A percentile compares a stretch with the other conserved stretches of the same genome.
Conservation (phyloP, 1,284 basidiomycete genomes). For the Dichomitus squalens region DNA sequence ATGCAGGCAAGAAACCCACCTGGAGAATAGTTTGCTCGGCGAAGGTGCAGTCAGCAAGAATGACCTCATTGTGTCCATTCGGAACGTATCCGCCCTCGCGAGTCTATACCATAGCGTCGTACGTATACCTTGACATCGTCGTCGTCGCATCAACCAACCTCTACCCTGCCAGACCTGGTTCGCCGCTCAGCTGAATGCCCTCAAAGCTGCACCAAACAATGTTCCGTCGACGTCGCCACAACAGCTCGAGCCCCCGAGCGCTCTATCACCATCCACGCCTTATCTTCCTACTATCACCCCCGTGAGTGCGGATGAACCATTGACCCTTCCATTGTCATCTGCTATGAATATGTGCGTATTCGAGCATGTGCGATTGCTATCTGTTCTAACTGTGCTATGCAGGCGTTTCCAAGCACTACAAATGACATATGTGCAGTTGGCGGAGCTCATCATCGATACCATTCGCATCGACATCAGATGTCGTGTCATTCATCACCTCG, state of each 20-base stretch:
- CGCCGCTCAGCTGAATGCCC: constrained; percentile 61
- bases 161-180: constrained; percentile 73
- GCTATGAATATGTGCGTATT: constrained; percentile 84
- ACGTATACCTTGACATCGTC: constrained; percentile 31
- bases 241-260: constrained; percentile 51
- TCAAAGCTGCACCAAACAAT: constrained; percentile 68
- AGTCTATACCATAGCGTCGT: constrained; percentile 88
- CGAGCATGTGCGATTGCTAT: neutral
- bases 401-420: constrained; percentile 91
- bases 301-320: constrained; percentile 44
- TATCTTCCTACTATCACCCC: constrained; percentile 45
- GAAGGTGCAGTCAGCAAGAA: constrained; percentile 54
- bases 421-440: constrained; percentile 87
- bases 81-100: constrained; percentile 79
- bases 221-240: constrained; percentile 53
- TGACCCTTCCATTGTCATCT: constrained; percentile 76
- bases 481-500: constrained; percentile 82
- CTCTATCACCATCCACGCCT: constrained; percentile 52
- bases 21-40: constrained; percentile 70
- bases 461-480: constrained; percentile 90
- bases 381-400: constrained; percentile 16
- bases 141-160: neutral
- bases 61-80: constrained; percentile 78
- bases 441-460: constrained; percentile 86
- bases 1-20: constrained; percentile 73